A percentile compares a stretch with the other conserved stretches of the same genome.
phyloP scores from a whole-genome alignment of 192 early-diverging fungal species.

The Podila verticillata region DNA sequence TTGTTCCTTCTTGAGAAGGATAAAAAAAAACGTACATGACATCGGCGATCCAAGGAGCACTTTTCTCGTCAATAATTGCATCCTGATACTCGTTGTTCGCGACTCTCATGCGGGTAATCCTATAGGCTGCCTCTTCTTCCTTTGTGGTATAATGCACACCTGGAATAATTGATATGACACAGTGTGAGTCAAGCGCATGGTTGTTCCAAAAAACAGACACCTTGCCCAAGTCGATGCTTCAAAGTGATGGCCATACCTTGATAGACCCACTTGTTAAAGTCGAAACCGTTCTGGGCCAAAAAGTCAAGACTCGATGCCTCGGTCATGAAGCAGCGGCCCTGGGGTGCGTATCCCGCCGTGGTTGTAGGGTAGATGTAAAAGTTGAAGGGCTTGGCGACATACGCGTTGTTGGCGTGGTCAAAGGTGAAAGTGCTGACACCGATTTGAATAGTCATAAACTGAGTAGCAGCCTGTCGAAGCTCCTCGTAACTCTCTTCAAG shows the following conservation, averaged over 20 bases:
- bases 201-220: no score
- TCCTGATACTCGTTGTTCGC: conserved; percentile 22
- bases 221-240: no score
- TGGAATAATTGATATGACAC: background rate
- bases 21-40: conserved; percentile 15
- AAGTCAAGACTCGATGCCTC: conserved; percentile 75
- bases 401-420: conserved; percentile 59
- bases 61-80: conserved; percentile 11
- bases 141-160: conserved; percentile 38
- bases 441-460: conserved; percentile 77
- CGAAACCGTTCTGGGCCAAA: conserved; percentile 78
- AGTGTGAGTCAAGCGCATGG: background rate
- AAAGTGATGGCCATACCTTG: conserved; percentile 61
- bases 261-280: conserved; percentile 90
- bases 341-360: conserved; percentile 48
- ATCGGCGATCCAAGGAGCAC: conserved; percentile 6
- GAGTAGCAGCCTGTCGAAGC: conserved; percentile 31
- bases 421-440: conserved; percentile 87
- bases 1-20: no score
- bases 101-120: conserved; percentile 9
- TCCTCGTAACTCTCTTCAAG: conserved; percentile 42
- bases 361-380: conserved; percentile 88
- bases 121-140: conserved; percentile 17
- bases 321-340: conserved; percentile 60
- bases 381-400: conserved; percentile 86